Evolutionary conservation across 129 eudicot genomes (phyloP), one percentile per base, ranked within the genome.

Genomic region (Escallonia rubra): DNA sequence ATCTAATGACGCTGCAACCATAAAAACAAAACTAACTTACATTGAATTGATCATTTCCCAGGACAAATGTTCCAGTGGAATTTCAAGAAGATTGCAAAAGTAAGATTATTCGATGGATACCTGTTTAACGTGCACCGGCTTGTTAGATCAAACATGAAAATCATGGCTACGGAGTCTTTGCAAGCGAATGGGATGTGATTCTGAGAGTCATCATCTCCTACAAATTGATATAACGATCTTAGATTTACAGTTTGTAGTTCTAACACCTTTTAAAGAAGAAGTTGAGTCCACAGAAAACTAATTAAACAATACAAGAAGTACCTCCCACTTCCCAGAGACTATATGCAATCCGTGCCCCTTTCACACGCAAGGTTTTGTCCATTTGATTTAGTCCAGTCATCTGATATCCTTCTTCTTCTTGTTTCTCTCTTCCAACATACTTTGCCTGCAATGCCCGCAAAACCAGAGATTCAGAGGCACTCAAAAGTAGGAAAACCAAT

Each of bases 131-230:
- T 89, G 41, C 91, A 67, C 12, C 96, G 85, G 55, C 96, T 85
- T 3, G 96, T 89, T 16, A 89, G 86, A 85, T 89, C 96, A 60
- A 89, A 89, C 96, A 89, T 85, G 74, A 82, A 85, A 59, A 89
- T 40, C 70, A 89, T 80, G 41, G 92, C 92, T 8, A 89, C 92
- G 3, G 87, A 76, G 57, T 85, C 90, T 66, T 83, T 75, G 69
- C 83, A 89, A 40, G 92, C 90, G 16, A 72, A 49, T 41, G 85
- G 80, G 65, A 88, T 73, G 23, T 73, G 55, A 62, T 69, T 72
- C 61, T 52, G 65, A 2, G 81, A 78, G 67, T 73, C 74, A 47
- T 66, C 72, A 68, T 77, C 82, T 73, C 85, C 87, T 82, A 54
- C 73, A 66, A 45, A 23, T 23, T 23, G 34, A 23, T 23, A 23